phyloP scores from a whole-genome alignment of 2,329 filamentous ascomycete species.

The Ceratocystis huliohia region DNA sequence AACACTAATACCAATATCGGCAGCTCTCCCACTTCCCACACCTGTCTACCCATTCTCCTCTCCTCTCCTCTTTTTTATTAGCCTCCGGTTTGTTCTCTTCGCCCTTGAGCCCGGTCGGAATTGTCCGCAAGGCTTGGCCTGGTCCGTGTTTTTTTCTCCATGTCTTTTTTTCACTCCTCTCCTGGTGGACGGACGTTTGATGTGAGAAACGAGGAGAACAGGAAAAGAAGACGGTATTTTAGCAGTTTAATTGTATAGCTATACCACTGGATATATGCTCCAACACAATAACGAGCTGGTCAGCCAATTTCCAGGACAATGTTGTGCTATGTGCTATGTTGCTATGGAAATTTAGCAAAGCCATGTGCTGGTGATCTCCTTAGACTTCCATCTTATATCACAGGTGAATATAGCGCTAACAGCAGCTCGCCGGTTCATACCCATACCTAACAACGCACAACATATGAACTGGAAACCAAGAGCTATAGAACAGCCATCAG shows the following conservation, averaged over 20 bases:
- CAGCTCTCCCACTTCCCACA: background rate
- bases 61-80: background rate
- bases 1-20: background rate
- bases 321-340: background rate
- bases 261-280: background rate
- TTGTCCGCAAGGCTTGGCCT: conserved; percentile 4
- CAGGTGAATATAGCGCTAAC: conserved; percentile 5
- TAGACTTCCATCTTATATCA: background rate
- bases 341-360: no score
- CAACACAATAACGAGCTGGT: background rate
- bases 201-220: background rate
- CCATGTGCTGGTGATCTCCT: no score
- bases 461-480: background rate
- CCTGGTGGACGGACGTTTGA: background rate
- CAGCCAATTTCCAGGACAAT: background rate
- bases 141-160: conserved; percentile 1
- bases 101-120: background rate
- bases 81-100: conserved; percentile 7
- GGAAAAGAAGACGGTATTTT: background rate
- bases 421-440: background rate
- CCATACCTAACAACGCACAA: background rate
- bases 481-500: background rate
- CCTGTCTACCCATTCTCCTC: background rate
- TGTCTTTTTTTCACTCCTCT: background rate
- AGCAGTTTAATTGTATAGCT: background rate